phyloP scores from a whole-genome alignment of 2,329 filamentous ascomycete genomes.

The Arthroderma sp. region DNA sequence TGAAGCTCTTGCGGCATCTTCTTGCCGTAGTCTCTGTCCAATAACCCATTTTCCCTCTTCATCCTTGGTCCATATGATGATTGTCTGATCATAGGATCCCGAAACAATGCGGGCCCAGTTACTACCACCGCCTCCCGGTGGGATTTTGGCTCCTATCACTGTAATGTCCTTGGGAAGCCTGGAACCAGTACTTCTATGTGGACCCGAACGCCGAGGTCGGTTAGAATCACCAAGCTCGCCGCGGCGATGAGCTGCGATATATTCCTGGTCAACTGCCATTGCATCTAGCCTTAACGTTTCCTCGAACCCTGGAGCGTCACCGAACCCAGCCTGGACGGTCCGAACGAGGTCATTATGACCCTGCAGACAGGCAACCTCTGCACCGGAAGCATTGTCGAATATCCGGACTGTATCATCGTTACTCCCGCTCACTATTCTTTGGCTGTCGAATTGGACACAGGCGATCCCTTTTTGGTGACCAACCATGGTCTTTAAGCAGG shows the following conservation, averaged over 20 bases:
- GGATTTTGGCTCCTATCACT: constrained; percentile 71
- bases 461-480: constrained; percentile 93
- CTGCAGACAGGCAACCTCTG: constrained; percentile 77
- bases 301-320: constrained; percentile 68
- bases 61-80: constrained; percentile 88
- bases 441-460: constrained; percentile 90
- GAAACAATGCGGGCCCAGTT: constrained; percentile 91
- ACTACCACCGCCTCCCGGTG: constrained; percentile 79
- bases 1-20: constrained; percentile 33
- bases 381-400: constrained; percentile 72
- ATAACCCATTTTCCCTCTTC: constrained; percentile 73
- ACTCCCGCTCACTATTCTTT: constrained; percentile 86
- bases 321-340: constrained; percentile 90
- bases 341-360: constrained; percentile 77
- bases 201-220: constrained; percentile 39
- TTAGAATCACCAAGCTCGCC: constrained; percentile 28
- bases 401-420: constrained; percentile 94
- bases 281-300: constrained; percentile 63
- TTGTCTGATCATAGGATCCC: constrained; percentile 88
- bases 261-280: constrained; percentile 57
- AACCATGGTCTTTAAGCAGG: constrained; percentile 62
- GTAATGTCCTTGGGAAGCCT: constrained; percentile 58
- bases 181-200: constrained; percentile 56
- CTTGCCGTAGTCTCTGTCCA: constrained; percentile 59
- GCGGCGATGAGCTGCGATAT: constrained; percentile 45